phyloP scores from a whole-genome alignment of 2,329 filamentous ascomycete species.

The Alternaria rosae region DNA sequence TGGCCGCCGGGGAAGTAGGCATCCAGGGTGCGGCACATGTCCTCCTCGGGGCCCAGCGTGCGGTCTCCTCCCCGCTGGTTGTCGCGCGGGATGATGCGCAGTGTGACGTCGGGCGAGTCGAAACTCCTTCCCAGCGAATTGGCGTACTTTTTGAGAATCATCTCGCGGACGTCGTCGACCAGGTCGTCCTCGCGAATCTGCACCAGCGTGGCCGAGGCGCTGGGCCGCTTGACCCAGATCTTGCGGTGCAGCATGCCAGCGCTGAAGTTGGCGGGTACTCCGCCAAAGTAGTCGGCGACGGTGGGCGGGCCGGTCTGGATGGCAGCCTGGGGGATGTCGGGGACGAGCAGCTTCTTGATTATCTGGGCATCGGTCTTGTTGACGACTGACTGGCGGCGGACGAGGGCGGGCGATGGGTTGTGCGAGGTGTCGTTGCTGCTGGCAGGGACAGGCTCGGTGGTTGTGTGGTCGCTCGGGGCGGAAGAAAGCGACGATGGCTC shows the following conservation, averaged over 20 bases:
- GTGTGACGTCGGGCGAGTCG: constrained; percentile 86
- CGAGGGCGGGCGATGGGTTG: constrained; percentile 54
- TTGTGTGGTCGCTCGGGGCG: constrained; percentile 10
- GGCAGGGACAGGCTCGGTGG: constrained; percentile 15
- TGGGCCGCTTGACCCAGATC: constrained; percentile 91
- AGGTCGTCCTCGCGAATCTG: constrained; percentile 86
- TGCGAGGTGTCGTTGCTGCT: constrained; percentile 14
- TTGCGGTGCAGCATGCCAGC: constrained; percentile 67
- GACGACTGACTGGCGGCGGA: constrained; percentile 51
- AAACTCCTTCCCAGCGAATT: constrained; percentile 90
- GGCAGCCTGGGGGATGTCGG: constrained; percentile 38
- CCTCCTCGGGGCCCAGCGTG: constrained; percentile 83
- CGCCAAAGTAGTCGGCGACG: constrained; percentile 52
- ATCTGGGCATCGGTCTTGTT: constrained; percentile 51
- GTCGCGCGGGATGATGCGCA: constrained; percentile 79
- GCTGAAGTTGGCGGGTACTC: constrained; percentile 39
- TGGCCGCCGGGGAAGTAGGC: constrained; percentile 87
- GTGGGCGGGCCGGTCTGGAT: constrained; percentile 34
- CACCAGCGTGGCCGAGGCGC: constrained; percentile 86
- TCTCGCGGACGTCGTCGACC: constrained; percentile 92
- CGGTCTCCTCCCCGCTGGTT: constrained; percentile 64
- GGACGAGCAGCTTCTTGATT: constrained; percentile 63
- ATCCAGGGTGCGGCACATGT: constrained; percentile 79
- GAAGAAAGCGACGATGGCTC: constrained; percentile 22
- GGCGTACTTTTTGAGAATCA: constrained; percentile 90